phyloP scores from a whole-genome alignment of 1,284 basidiomycete genomes.

The Austropuccinia psidii region DNA sequence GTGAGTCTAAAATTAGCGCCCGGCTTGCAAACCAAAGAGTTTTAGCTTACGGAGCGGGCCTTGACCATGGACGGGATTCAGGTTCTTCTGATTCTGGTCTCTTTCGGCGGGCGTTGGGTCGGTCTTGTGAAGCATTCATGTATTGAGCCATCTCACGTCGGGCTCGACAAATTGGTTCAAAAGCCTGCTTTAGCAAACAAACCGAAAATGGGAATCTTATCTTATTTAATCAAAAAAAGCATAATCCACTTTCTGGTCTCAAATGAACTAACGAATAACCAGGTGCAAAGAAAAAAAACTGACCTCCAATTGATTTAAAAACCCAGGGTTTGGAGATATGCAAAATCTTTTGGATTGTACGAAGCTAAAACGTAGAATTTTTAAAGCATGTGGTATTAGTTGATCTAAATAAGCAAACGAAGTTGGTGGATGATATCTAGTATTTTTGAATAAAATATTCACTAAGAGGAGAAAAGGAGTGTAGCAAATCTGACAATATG shows the following conservation, averaged over 20 bases:
- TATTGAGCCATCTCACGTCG: conserved; percentile 53
- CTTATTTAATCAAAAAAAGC: conserved; percentile 82
- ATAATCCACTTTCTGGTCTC: conserved; percentile 50
- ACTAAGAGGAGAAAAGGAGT: neutral
- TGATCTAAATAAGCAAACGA: conserved; percentile 38
- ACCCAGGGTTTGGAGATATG: conserved; percentile 43
- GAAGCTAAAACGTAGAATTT: conserved; percentile 39
- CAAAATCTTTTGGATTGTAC: conserved; percentile 45
- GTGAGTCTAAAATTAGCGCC: no score
- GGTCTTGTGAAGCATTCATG: neutral
- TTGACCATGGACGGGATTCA: neutral
- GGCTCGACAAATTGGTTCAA: conserved; percentile 77
- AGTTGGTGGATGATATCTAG: conserved; percentile 39
- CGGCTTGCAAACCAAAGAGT: no score
- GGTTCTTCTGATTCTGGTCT: conserved; percentile 13
- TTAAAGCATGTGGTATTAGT: neutral
- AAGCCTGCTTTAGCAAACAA: conserved; percentile 56
- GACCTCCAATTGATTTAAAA: conserved; percentile 43
- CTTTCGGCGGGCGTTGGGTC: conserved; percentile 6
- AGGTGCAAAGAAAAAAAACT: conserved; percentile 84
- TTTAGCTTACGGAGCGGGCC: conserved; percentile 10
- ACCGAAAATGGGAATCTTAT: conserved; percentile 37
- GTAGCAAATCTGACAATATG: neutral
- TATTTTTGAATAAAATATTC: conserved; percentile 37
- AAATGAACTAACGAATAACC: no score